These are phyloP conservation scores for Nicotiana obtusifolia DNA, from an alignment of 257 asterid species.

Conservation along the genomic window DNA sequence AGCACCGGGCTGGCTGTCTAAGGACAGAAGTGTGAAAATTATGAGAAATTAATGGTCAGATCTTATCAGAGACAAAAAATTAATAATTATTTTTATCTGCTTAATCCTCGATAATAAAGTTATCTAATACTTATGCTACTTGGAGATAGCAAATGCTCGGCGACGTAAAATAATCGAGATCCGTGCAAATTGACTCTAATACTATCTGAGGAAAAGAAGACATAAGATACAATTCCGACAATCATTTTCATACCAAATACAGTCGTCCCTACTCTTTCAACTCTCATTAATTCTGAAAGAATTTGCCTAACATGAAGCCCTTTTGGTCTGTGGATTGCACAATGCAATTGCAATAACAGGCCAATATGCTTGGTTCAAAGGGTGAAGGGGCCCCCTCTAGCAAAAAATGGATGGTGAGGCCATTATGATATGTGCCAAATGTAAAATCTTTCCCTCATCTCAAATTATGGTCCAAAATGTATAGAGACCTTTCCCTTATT, in stretches of 20 bases:
- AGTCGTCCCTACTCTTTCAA: not conserved
- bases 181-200: not conserved
- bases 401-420: not conserved
- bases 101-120: not conserved
- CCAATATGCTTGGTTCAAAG: not conserved
- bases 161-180: not conserved
- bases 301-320: slow-evolving; percentile 6
- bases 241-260: not conserved
- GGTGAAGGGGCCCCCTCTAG: not conserved
- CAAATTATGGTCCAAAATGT: not conserved
- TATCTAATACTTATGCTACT: not conserved
- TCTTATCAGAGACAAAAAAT: no score
- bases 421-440: not conserved
- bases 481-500: not conserved
- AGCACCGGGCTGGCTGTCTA: no score
- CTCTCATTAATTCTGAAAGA: not conserved
- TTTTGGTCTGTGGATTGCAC: not conserved
- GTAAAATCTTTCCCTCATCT: not conserved
- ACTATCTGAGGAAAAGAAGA: not conserved
- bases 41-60: no score
- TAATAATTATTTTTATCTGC: not conserved
- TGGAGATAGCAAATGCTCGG: no score
- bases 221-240: not conserved
- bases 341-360: not conserved
- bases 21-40: not conserved